phyloP scores from a whole-genome alignment of 331 rosid genomes.

The Stylosanthes scabra region DNA sequence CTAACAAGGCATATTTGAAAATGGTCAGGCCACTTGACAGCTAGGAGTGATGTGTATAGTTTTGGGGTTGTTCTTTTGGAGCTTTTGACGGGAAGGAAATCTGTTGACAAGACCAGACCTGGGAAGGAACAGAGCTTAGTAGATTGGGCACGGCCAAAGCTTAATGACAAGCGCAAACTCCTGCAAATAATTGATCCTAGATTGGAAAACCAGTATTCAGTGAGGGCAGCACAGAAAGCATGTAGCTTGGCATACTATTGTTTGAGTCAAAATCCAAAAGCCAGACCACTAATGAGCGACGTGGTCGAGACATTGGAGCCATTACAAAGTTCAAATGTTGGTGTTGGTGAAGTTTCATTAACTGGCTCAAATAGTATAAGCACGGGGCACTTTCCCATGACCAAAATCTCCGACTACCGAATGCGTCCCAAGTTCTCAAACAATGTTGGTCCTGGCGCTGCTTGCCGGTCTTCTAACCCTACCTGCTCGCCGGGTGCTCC shows the following conservation, averaged over 20 bases:
- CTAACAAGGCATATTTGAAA: conserved; percentile 44
- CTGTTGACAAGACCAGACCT: conserved; percentile 97
- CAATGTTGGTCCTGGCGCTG: conserved; percentile 79
- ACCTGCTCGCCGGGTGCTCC: conserved; percentile 84
- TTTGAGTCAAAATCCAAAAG: conserved; percentile 98
- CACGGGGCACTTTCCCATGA: conserved; percentile 62
- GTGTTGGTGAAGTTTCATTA: conserved; percentile 63
- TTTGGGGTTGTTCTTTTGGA: conserved; percentile 99
- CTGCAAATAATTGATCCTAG: conserved; percentile 94
- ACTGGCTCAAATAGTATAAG: conserved; percentile 56
- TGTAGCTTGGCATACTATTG: conserved; percentile 99
- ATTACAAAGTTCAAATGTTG: conserved; percentile 74
- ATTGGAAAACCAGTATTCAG: conserved; percentile 94
- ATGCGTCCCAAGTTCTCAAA: conserved; percentile 77
- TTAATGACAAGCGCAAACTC: conserved; percentile 96
- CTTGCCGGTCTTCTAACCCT: conserved; percentile 95
- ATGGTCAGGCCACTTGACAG: conserved; percentile 92
- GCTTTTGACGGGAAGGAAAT: conserved; percentile 93
- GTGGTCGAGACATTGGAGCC: conserved; percentile 99
- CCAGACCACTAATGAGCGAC: conserved; percentile 98
- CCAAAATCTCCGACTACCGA: conserved; percentile 68
- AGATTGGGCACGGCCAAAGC: conserved; percentile 99
- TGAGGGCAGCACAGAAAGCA: conserved; percentile 97
- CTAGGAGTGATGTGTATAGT: conserved; percentile 98
- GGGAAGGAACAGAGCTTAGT: conserved; percentile 95